Conservation (phyloP, 1,284 basidiomycete species). For the Salmacisia buchloeana region DNA sequence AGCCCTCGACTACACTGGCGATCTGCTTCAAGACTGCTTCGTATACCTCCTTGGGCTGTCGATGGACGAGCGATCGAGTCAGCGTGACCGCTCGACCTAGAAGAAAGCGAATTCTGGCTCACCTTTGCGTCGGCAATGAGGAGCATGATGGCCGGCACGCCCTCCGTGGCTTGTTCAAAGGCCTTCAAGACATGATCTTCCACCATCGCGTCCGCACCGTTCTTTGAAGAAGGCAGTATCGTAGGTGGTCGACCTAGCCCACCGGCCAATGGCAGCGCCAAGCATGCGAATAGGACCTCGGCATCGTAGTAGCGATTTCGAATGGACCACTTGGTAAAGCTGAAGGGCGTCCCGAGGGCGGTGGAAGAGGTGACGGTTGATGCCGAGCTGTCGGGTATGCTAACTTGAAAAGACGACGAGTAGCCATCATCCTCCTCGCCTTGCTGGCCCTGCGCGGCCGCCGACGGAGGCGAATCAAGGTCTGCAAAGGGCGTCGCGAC, state of each 20-base stretch:
- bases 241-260: constrained; percentile 12
- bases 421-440: neutral
- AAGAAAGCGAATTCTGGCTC: neutral
- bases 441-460: neutral
- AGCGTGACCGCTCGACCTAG: neutral
- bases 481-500: neutral
- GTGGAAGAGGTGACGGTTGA: neutral
- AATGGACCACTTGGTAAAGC: constrained; percentile 21
- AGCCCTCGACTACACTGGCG: constrained; percentile 7
- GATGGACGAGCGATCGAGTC: neutral
- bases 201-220: neutral
- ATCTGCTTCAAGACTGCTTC: neutral
- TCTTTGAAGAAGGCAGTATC: neutral
- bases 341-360: no score
- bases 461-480: neutral
- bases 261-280: neutral
- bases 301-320: constrained; percentile 38
- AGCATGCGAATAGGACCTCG: constrained; percentile 22
- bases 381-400: neutral
- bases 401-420: neutral
- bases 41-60: neutral
- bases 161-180: constrained; percentile 3
- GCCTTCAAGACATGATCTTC: constrained; percentile 1
- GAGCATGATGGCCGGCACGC: constrained; percentile 14
- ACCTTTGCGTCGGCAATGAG: constrained; percentile 7